These are phyloP conservation scores for Fusarium sp. DNA, from an alignment of 2,329 filamentous ascomycete genomes.

Conservation along the genomic window DNA sequence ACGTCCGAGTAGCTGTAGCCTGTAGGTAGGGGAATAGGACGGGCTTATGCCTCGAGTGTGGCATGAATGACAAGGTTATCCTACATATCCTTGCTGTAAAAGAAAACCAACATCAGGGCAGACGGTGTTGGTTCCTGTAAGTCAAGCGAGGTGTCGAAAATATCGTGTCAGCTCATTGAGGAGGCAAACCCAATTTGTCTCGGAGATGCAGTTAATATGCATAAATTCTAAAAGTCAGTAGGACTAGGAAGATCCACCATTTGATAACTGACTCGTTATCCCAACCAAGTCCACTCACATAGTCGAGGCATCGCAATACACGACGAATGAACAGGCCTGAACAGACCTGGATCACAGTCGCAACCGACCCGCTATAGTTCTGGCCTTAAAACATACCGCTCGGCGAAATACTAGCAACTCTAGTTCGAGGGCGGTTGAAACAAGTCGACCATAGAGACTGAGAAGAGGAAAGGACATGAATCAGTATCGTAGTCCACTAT, in stretches of 20 bases:
- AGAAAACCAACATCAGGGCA: too few relatives aligned
- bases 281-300: slow-evolving; percentile 4
- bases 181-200: not conserved
- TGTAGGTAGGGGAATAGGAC: slow-evolving; percentile 9
- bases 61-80: not conserved
- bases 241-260: not conserved
- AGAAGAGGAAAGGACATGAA: slow-evolving; percentile 5
- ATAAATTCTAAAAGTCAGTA: too few relatives aligned
- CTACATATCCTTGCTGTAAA: too few relatives aligned
- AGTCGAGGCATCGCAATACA: slow-evolving; percentile 6
- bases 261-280: slow-evolving; percentile 16
- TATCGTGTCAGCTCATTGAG: not conserved
- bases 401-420: not conserved
- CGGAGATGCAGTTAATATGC: not conserved
- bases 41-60: not conserved
- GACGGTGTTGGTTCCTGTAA: not conserved
- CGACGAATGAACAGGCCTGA: not conserved
- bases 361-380: slow-evolving; percentile 8
- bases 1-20: not conserved
- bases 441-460: not conserved
- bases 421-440: not conserved
- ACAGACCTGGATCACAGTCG: not conserved
- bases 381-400: slow-evolving; percentile 4
- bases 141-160: not conserved
- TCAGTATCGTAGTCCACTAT: slow-evolving; percentile 11